Evolutionary conservation across 1,284 basidiomycete species (phyloP), one percentile per base, ranked within the genome.

Genomic region (Heterobasidion parviporum): DNA sequence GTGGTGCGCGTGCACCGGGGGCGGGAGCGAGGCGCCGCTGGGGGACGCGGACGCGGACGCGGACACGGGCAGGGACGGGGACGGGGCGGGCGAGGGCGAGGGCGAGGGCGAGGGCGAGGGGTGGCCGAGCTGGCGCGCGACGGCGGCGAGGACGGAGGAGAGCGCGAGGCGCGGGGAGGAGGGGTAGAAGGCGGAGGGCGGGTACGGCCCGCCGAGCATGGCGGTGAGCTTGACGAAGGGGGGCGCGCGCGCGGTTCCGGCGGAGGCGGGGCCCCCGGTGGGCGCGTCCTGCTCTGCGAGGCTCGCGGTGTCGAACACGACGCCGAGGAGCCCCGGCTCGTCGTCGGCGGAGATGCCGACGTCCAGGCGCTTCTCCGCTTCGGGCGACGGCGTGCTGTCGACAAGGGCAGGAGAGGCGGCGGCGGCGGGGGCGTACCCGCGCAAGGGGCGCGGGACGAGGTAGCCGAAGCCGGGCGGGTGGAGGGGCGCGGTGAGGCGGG

Each of bases 381-480:
- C 20, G 20, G 20, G 20, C 20, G 20, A 3, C 20, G 20, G 20
- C 20, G 20, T 3, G 20, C 59, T 65, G 35, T 64, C n/a, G n/a
- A n/a, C n/a, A n/a, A n/a, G n/a, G n/a, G n/a, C n/a, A n/a, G n/a
- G n/a, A n/a, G n/a, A 18, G 18, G 18, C 18, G 18, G 18, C 58
- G 16, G 67, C 60, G 61, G 56, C 62, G 63, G 58, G 62, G 55
- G 65, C 71, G 67, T 82, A 82, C 12, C 69, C 85, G 35, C 64
- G 72, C 56, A 52, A 61, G 0, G 88, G 82, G 7, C 94, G 87
- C 0, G 95, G 94, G 54, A 97, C 81, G 61, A 99, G 85, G 72
- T 96, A 98, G 1, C 96, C 96, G 69, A 98, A 98, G 0, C 95
- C 96, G 12, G 80, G 74, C 0, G 91, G 91, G 64, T 92, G 87